Base-by-base conservation (phyloP, 2,329 filamentous ascomycete species). In the Colletotrichum sp. region DNA sequence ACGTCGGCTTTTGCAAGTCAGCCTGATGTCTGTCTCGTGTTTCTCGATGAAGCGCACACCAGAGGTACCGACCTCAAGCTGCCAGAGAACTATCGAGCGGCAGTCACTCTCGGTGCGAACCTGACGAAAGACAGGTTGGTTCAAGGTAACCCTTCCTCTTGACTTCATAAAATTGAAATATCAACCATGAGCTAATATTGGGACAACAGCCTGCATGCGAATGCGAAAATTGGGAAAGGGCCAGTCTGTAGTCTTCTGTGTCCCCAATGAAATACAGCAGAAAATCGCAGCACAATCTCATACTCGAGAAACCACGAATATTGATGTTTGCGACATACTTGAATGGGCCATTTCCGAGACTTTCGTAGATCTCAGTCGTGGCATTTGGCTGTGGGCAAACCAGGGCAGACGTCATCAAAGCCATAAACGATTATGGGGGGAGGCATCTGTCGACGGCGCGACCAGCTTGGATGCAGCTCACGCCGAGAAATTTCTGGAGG, bases 21-120 rank as follows among this genome's bases (percentile, higher is more conserved):
- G 7, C 82, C 93, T 0, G 90, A 91, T 7, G 78, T 78, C 0
- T 96, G 93, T 71, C 81, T 94, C 0, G 86, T 95, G 0, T 96
- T 92, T 70, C 85, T 96, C 0, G 94, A 96, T 66, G 91, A 96
- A 73, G 88, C 90, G 0, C 93, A 96, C 76, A 94, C 93, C 0
- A 83, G 94, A 75, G 94, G 94, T 0, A 95, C 90, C 0, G 94
- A 96, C 77, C 80, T 96, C 1, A 90, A 89, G 39, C 82, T 95
- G 1, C 94, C 93, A 0, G 72, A 72, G 0, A 6, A 88, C 15
- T 93, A 92, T 77, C 85, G 91, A 1, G 94, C 93, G 0, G 92
- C 91, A 0, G 91, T 96, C 0, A 95, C 93, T 0, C 81, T 96
- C 0, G 93, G 94, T 0, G 87, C 92, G 0, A 85, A 86, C 6